phyloP scores from a whole-genome alignment of 164 flowering plant genomes.

The Dillenia suffruticosa region DNA sequence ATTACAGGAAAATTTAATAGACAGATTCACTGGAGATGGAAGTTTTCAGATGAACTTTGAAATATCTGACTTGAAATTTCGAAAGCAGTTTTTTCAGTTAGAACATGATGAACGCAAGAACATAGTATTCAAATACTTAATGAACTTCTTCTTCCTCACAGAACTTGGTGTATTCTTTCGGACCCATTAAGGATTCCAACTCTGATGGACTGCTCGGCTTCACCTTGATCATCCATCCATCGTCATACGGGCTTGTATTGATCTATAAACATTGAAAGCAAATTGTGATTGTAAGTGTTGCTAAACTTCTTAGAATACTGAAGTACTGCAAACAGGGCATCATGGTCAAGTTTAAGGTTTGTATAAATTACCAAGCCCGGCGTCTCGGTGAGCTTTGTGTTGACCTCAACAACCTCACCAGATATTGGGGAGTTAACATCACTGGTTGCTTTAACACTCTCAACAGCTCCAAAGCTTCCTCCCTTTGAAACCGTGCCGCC shows the following conservation, averaged over 20 bases:
- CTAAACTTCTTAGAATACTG: too few relatives aligned
- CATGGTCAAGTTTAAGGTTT: too few relatives aligned
- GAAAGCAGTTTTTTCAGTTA: not conserved
- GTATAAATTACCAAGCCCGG: constrained; percentile 69
- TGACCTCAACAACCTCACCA: constrained; percentile 84
- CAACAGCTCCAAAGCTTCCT: constrained; percentile 79
- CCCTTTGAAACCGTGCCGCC: constrained; percentile 56
- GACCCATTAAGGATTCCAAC: constrained; percentile 63
- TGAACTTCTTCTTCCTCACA: constrained; percentile 94
- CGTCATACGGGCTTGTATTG: constrained; percentile 85
- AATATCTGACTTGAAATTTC: not conserved
- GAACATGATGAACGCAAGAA: not conserved
- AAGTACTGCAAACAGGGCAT: too few relatives aligned
- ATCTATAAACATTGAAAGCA: constrained; percentile 30
- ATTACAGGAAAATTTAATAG: constrained; percentile 3
- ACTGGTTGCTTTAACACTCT: constrained; percentile 99
- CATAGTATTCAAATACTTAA: constrained; percentile 18
- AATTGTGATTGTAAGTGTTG: too few relatives aligned
- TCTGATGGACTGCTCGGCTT: constrained; percentile 76
- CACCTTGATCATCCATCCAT: constrained; percentile 98
- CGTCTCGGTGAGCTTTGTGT: constrained; percentile 57
- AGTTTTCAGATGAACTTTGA: not conserved
- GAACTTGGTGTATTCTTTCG: constrained; percentile 76
- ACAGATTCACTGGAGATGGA: not conserved
- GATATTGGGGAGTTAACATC: constrained; percentile 93